phyloP scores from a whole-genome alignment of 306 rosid species.

The Trifolium subterraneum region DNA sequence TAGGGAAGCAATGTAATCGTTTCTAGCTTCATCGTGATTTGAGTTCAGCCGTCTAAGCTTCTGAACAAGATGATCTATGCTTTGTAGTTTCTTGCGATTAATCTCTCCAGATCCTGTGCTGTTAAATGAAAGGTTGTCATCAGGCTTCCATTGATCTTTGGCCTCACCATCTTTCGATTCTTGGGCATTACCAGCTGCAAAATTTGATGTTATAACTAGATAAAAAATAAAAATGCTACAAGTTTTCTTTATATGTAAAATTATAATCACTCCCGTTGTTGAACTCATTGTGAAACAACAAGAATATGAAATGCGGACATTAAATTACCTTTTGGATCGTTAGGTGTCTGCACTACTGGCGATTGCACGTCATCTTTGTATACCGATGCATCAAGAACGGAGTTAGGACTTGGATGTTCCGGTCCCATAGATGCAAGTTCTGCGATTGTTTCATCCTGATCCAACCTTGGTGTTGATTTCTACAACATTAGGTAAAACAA shows the following conservation, averaged over 20 bases:
- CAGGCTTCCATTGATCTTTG: conserved; percentile 64
- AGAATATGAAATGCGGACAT: background rate
- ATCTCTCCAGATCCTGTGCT: conserved; percentile 58
- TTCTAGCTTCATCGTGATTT: conserved; percentile 73
- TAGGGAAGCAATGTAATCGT: conserved; percentile 79
- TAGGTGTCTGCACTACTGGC: conserved; percentile 60
- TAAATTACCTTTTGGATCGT: conserved; percentile 62
- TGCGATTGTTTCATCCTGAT: conserved; percentile 55
- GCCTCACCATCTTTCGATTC: conserved; percentile 47
- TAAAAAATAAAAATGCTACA: background rate
- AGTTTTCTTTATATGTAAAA: background rate
- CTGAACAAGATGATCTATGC: conserved; percentile 80
- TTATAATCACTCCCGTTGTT: background rate
- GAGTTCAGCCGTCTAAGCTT: conserved; percentile 80
- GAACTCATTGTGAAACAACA: background rate
- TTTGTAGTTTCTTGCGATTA: conserved; percentile 70
- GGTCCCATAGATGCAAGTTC: conserved; percentile 61
- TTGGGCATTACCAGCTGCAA: conserved; percentile 58
- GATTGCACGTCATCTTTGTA: conserved; percentile 69
- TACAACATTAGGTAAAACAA: conserved; percentile 47
- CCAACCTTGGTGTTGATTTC: conserved; percentile 57
- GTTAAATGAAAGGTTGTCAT: conserved; percentile 46
- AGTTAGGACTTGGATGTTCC: conserved; percentile 83
- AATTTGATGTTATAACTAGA: conserved; percentile 37
- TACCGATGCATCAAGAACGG: conserved; percentile 74